Evolutionary conservation across 768 basidiomycete genomes (phyloP).

Genomic region (Tylopilus felleus): DNA sequence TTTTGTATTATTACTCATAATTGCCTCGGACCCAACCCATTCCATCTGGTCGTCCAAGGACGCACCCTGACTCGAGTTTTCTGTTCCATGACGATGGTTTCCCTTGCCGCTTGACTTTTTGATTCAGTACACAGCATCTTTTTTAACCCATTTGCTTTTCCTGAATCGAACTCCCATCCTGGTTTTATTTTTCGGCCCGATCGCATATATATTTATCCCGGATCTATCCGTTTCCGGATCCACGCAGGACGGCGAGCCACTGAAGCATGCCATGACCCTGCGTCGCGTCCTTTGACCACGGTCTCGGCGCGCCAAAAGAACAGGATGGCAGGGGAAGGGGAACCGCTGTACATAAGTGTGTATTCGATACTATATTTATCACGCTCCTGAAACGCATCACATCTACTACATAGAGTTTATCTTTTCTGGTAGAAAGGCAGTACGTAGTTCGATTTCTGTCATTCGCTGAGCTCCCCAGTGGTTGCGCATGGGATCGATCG

Average conservation of each 20-base stretch:
- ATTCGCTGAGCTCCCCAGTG: not conserved
- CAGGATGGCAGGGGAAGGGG: not conserved
- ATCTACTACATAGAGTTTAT: constrained; percentile 12
- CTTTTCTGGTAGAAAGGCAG: not conserved
- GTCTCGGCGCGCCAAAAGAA: constrained; percentile 8
- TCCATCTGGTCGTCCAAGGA: constrained; percentile 22
- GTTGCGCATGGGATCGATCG: constrained; percentile 6
- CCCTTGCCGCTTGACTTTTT: constrained; percentile 2
- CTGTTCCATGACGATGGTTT: constrained; percentile 20
- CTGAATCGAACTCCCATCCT: constrained; percentile 19
- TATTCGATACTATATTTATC: constrained; percentile 25
- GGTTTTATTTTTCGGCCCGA: constrained; percentile 9
- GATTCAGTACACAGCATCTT: constrained; percentile 17
- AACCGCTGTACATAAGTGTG: constrained; percentile 18
- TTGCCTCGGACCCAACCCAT: constrained; percentile 2
- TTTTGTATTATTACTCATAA: constrained; percentile 37
- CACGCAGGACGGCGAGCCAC: constrained; percentile 2
- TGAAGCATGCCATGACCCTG: not conserved
- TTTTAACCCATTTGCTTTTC: constrained; percentile 14
- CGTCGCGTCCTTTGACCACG: constrained; percentile 1
- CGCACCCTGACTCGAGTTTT: constrained; percentile 17
- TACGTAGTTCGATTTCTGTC: not conserved
- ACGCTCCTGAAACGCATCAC: not conserved
- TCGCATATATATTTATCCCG: constrained; percentile 26
- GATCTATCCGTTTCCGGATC: constrained; percentile 16